Base-by-base conservation (phyloP, 345 rosid species). In the Salix koriyanagi region DNA sequence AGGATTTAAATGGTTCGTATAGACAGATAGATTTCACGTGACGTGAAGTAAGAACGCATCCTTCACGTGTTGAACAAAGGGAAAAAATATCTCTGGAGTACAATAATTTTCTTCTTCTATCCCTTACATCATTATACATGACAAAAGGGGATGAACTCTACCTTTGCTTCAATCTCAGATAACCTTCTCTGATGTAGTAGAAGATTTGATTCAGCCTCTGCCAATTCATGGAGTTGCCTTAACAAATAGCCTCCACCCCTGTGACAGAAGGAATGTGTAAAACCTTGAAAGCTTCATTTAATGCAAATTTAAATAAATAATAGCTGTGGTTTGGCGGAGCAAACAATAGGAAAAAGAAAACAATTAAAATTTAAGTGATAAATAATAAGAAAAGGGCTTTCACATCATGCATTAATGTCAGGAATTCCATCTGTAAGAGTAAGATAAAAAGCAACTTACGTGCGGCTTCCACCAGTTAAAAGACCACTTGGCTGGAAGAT, bases 381-480 rank as follows among this genome's bases (percentile, higher is more conserved):
- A 73, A 30, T 56, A 34, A 25, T 37, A 37, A 69, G 76, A 50
- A 71, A 71, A 30, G 19, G 36, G n/a, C 12, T 34, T 34, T 13
- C 68, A 28, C 34, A 1, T 26, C 36, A 69, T 23, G 14, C 71
- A 41, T 44, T 12, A 46, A 12, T 46, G 50, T 14, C 4, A 46
- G 18, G 30, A 75, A 46, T 50, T 48, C 19, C 71, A 66, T 9
- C 37, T 10, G 9, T 21, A 52, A 41, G 34, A 79, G 67, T 69
- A 56, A 68, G 64, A 19, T 25, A 26, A 69, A 42, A 70, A 67
- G 73, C 21, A 30, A 70, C 78, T 77, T 84, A 93, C 99, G 79
- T 92, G 87, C 96, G 97, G 83, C 97, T 96, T 77, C 99, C 98
- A 80, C 99, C 99, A 50, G 98, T 93, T 74, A 96, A 88, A 81